Evolutionary conservation across 2,329 filamentous ascomycete species (phyloP).

Genomic region (Claviceps lovelessii): DNA sequence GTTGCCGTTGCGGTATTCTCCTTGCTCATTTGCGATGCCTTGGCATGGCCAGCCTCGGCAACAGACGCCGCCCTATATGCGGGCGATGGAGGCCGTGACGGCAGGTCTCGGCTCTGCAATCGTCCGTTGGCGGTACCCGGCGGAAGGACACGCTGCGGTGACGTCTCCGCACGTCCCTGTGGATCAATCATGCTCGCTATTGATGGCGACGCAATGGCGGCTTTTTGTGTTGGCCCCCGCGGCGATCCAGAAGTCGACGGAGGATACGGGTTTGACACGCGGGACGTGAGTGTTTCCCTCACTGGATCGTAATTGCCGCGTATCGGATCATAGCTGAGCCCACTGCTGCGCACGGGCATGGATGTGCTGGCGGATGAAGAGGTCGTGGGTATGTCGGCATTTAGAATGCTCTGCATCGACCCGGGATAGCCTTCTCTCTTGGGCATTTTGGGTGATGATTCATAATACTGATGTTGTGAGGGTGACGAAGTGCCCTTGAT

Average conservation of each 20-base stretch:
- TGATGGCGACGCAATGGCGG: slow-evolving; percentile 51
- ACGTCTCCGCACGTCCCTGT: slow-evolving; percentile 17
- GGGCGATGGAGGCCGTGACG: slow-evolving; percentile 29
- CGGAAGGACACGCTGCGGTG: slow-evolving; percentile 16
- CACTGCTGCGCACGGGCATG: slow-evolving; percentile 46
- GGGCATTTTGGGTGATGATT: slow-evolving; percentile 26
- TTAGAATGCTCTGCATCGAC: slow-evolving; percentile 43
- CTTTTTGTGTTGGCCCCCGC: slow-evolving; percentile 22
- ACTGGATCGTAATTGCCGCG: slow-evolving; percentile 58
- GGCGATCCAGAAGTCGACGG: slow-evolving; percentile 34
- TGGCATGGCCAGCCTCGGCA: slow-evolving; percentile 17
- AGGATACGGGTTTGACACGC: slow-evolving; percentile 33
- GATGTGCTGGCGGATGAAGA: slow-evolving; percentile 25
- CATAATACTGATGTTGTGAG: slow-evolving; percentile 12
- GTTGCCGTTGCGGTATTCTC: slow-evolving; percentile 8
- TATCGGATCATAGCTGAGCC: slow-evolving; percentile 82
- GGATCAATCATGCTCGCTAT: slow-evolving; percentile 77
- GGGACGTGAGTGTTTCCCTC: slow-evolving; percentile 44
- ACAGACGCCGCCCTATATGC: slow-evolving; percentile 21
- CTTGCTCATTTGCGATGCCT: slow-evolving; percentile 25
- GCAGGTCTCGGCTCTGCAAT: slow-evolving; percentile 20
- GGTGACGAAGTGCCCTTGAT: slow-evolving; percentile 9
- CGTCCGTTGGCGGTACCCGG: slow-evolving; percentile 15
- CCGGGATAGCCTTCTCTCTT: slow-evolving; percentile 37
- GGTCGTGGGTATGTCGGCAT: slow-evolving; percentile 32